Percentiles rank a stretch among this genome's conserved stretches.
Evolutionary conservation across 2,329 filamentous ascomycete species (phyloP).

Genomic region (Penicillium sp.): DNA sequence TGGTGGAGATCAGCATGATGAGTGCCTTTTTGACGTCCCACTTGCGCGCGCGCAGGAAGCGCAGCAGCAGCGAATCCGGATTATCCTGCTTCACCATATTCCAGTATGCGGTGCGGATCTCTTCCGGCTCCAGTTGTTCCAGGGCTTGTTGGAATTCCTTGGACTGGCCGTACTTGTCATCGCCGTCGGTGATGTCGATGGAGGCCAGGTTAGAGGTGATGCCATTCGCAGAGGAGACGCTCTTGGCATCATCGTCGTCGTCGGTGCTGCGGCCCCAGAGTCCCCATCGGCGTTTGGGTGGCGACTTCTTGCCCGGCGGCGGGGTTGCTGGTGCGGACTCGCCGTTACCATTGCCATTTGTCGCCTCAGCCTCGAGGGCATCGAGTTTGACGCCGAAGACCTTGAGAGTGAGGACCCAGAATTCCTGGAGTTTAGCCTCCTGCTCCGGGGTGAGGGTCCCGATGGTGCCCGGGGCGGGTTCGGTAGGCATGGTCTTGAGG

Average conservation of each 20-base stretch:
- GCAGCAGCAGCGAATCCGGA: slow-evolving; percentile 77
- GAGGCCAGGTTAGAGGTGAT: slow-evolving; percentile 39
- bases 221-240: slow-evolving; percentile 34
- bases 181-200: slow-evolving; percentile 50
- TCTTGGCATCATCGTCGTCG: slow-evolving; percentile 35
- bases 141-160: slow-evolving; percentile 84
- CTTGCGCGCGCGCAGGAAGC: slow-evolving; percentile 84
- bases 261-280: slow-evolving; percentile 64
- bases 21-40: slow-evolving; percentile 94
- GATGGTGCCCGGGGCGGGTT: slow-evolving; percentile 60
- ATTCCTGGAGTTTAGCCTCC: slow-evolving; percentile 79
- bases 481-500: slow-evolving; percentile 35
- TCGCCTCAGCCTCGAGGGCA: slow-evolving; percentile 25
- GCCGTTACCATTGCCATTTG: slow-evolving; percentile 3
- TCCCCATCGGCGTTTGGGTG: slow-evolving; percentile 70
- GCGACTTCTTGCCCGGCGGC: slow-evolving; percentile 54
- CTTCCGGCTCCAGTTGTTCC: slow-evolving; percentile 71
- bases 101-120: slow-evolving; percentile 81
- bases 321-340: slow-evolving; percentile 23
- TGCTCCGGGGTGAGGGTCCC: slow-evolving; percentile 88
- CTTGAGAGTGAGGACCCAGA: slow-evolving; percentile 76
- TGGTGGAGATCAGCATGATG: slow-evolving; percentile 89
- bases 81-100: slow-evolving; percentile 93
- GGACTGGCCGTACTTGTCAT: slow-evolving; percentile 91
- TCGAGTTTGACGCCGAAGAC: slow-evolving; percentile 63